Conservation (phyloP, 1,139 yeast species). For the Diutina pseudorugosa region DNA sequence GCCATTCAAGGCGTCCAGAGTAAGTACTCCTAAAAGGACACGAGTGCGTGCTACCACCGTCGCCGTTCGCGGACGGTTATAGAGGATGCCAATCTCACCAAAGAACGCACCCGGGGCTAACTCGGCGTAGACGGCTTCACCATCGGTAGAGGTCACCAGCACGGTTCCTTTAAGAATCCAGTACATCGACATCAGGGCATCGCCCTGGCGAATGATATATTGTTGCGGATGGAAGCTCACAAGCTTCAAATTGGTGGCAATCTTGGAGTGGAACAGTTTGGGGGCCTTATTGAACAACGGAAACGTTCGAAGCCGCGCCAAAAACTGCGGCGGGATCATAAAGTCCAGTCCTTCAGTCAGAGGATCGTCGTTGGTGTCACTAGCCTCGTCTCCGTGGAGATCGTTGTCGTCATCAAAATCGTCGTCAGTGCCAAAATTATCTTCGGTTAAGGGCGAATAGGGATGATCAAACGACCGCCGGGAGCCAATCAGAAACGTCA, state of each 20-base stretch:
- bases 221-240: constrained; percentile 57
- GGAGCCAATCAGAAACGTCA: not conserved
- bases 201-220: constrained; percentile 57
- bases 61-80: constrained; percentile 67
- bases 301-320: constrained; percentile 36
- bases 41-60: constrained; percentile 63
- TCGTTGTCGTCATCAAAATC: not conserved
- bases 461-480: not conserved
- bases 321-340: not conserved
- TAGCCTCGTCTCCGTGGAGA: not conserved
- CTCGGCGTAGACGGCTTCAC: constrained; percentile 63
- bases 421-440: not conserved
- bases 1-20: constrained; percentile 47
- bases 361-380: not conserved
- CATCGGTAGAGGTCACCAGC: constrained; percentile 62
- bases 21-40: constrained; percentile 55
- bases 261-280: constrained; percentile 43
- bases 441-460: not conserved
- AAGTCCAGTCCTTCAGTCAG: not conserved
- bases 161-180: constrained; percentile 71
- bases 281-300: constrained; percentile 60
- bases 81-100: constrained; percentile 69
- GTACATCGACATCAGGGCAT: constrained; percentile 67
- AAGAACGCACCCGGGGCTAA: constrained; percentile 58
- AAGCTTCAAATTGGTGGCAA: constrained; percentile 45